phyloP scores from a whole-genome alignment of 2,329 filamentous ascomycete genomes.

The Ophiobolus disseminans region DNA sequence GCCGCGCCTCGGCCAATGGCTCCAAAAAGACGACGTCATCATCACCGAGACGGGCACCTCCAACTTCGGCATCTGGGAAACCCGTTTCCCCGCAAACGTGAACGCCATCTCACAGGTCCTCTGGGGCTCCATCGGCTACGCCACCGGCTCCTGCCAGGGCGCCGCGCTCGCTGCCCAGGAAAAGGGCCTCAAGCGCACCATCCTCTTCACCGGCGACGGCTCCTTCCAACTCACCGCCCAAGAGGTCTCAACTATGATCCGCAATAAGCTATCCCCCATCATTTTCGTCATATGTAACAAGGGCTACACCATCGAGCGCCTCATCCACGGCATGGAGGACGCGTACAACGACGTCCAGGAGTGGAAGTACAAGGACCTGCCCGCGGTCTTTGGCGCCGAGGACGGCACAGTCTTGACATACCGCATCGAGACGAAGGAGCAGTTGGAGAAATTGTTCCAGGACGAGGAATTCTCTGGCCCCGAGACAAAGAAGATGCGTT shows the following conservation, averaged over 20 bases:
- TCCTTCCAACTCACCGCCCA: conserved; percentile 85
- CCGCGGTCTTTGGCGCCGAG: conserved; percentile 70
- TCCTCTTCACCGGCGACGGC: conserved; percentile 89
- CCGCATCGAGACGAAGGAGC: conserved; percentile 71
- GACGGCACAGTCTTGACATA: conserved; percentile 67
- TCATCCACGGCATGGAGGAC: conserved; percentile 82
- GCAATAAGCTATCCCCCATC: conserved; percentile 75
- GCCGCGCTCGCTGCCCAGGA: conserved; percentile 80
- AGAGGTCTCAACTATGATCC: conserved; percentile 83
- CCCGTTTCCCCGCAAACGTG: conserved; percentile 78
- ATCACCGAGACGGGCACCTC: conserved; percentile 88
- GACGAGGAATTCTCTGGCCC: conserved; percentile 64
- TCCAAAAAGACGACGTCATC: conserved; percentile 75
- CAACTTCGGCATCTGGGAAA: conserved; percentile 89
- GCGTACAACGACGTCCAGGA: conserved; percentile 79
- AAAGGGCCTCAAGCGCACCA: conserved; percentile 66
- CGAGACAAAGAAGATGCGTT: conserved; percentile 61
- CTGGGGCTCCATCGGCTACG: conserved; percentile 72
- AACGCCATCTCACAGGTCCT: conserved; percentile 81
- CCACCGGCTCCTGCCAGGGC: conserved; percentile 67
- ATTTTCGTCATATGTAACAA: conserved; percentile 89
- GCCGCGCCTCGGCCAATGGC: conserved; percentile 76
- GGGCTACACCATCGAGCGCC: conserved; percentile 88
- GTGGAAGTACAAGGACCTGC: conserved; percentile 74
- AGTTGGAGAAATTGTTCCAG: conserved; percentile 70